Evolutionary conservation across 768 basidiomycete species (phyloP).

Genomic region (Tricholoma sp.): DNA sequence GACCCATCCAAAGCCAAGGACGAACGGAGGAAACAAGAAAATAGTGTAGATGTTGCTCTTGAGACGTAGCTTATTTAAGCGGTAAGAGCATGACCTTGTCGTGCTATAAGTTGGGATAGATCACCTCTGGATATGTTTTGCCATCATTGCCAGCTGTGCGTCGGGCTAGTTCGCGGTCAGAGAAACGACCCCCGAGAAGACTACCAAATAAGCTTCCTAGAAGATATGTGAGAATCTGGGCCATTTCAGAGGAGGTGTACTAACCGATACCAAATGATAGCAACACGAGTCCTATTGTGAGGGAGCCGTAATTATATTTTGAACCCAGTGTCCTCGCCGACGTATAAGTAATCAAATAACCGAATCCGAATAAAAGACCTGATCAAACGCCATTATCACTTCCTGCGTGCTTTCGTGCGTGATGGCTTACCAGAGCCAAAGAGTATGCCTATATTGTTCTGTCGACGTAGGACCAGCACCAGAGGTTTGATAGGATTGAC

Average conservation of each 20-base stretch:
- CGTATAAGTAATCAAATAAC: constrained; percentile 70
- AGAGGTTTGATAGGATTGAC: constrained; percentile 72
- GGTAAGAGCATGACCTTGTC: background rate
- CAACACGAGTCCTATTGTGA: constrained; percentile 72
- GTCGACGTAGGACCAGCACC: constrained; percentile 46
- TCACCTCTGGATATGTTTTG: constrained; percentile 58
- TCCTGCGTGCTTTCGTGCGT: too few species aligned
- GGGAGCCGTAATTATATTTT: constrained; percentile 60
- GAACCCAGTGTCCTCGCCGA: constrained; percentile 62
- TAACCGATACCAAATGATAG: constrained; percentile 68
- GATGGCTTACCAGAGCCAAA: constrained; percentile 51
- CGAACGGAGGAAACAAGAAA: constrained; percentile 52
- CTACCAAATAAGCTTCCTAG: constrained; percentile 37
- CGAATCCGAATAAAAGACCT: constrained; percentile 71
- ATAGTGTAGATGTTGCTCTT: constrained; percentile 57
- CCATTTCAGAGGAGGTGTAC: constrained; percentile 8
- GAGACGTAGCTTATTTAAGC: constrained; percentile 47
- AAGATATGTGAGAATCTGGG: background rate
- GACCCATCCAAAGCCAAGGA: constrained; percentile 75
- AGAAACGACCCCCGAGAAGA: constrained; percentile 40
- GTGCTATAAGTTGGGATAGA: constrained; percentile 6
- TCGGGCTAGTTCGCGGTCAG: constrained; percentile 20
- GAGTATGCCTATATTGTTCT: constrained; percentile 66
- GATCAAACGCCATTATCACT: background rate
- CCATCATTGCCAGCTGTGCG: constrained; percentile 14